phyloP scores from a whole-genome alignment of 345 rosid genomes.

The Euphorbia pulcherrima region DNA sequence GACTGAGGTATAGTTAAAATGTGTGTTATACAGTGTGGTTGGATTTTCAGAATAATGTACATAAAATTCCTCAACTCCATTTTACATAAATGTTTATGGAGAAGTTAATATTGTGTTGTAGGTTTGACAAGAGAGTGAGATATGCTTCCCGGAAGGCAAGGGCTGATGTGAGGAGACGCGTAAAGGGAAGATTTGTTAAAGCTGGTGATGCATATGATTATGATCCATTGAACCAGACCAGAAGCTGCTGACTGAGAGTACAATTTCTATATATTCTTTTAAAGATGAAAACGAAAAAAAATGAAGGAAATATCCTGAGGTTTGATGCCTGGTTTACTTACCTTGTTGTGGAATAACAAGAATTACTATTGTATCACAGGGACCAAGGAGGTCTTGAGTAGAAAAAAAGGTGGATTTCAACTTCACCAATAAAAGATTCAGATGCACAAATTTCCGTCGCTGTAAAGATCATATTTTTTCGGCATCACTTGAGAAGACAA shows the following conservation, averaged over 20 bases:
- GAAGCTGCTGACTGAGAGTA: conserved; percentile 74
- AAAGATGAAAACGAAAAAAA: neutral
- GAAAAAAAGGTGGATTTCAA: conserved; percentile 17
- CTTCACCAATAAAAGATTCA: conserved; percentile 24
- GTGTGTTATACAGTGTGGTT: neutral
- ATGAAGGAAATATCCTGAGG: conserved; percentile 17
- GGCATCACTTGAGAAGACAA: conserved; percentile 15
- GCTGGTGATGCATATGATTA: conserved; percentile 96
- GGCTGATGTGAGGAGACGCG: conserved; percentile 95
- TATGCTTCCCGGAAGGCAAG: conserved; percentile 98
- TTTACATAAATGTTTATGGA: conserved; percentile 10
- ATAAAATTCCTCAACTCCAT: too few species aligned
- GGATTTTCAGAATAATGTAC: conserved; percentile 5
- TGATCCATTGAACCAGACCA: conserved; percentile 72
- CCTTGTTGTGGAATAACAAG: too few species aligned
- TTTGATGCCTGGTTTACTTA: conserved; percentile 18
- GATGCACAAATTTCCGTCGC: conserved; percentile 15
- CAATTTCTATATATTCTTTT: conserved; percentile 19
- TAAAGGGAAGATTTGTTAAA: conserved; percentile 91
- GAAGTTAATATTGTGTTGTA: too few species aligned
- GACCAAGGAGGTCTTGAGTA: conserved; percentile 5
- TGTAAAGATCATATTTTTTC: conserved; percentile 11
- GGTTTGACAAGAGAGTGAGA: conserved; percentile 93
- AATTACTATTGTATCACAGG: conserved; percentile 33
- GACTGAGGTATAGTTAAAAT: too few species aligned